Conservation (phyloP, 2,329 filamentous ascomycete species). For the Ophiosphaerella herpotricha region DNA sequence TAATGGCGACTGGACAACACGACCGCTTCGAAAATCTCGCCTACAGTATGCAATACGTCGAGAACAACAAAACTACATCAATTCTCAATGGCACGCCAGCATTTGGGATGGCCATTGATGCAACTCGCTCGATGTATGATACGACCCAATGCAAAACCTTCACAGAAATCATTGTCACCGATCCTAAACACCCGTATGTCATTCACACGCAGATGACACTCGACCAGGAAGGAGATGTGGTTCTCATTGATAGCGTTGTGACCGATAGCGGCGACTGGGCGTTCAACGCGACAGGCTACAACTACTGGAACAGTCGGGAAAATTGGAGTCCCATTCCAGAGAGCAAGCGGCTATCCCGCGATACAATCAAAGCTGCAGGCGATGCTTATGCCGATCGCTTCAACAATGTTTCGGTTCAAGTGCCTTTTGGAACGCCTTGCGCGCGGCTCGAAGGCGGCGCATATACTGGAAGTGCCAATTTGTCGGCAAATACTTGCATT, state of each 20-base stretch:
- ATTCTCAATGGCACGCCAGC: constrained; percentile 22
- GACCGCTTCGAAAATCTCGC: constrained; percentile 20
- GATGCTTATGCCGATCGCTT: constrained; percentile 34
- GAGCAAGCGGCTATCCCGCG: constrained; percentile 13
- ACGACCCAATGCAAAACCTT: constrained; percentile 30
- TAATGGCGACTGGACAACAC: constrained; percentile 20
- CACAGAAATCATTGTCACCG: constrained; percentile 28
- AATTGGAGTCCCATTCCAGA: constrained; percentile 22
- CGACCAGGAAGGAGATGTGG: constrained; percentile 11
- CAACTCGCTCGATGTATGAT: constrained; percentile 24
- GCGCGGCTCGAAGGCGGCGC: constrained; percentile 31
- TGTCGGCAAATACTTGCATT: constrained; percentile 16
- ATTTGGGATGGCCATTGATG: constrained; percentile 19
- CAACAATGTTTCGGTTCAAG: constrained; percentile 18
- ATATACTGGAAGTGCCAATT: constrained; percentile 17
- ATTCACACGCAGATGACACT: constrained; percentile 31
- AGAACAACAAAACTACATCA: constrained; percentile 19
- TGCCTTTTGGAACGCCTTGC: constrained; percentile 31
- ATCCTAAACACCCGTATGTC: constrained; percentile 26
- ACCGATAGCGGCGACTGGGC: constrained; percentile 35
- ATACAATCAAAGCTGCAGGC: constrained; percentile 22
- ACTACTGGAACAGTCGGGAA: constrained; percentile 20
- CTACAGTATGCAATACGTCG: constrained; percentile 22
- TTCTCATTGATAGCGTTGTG: constrained; percentile 28
- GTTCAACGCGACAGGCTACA: constrained; percentile 31